A percentile compares a stretch with the other conserved stretches of the same genome.
Evolutionary conservation across 257 asterid species (phyloP).

Genomic region (Ehretia macrophylla): DNA sequence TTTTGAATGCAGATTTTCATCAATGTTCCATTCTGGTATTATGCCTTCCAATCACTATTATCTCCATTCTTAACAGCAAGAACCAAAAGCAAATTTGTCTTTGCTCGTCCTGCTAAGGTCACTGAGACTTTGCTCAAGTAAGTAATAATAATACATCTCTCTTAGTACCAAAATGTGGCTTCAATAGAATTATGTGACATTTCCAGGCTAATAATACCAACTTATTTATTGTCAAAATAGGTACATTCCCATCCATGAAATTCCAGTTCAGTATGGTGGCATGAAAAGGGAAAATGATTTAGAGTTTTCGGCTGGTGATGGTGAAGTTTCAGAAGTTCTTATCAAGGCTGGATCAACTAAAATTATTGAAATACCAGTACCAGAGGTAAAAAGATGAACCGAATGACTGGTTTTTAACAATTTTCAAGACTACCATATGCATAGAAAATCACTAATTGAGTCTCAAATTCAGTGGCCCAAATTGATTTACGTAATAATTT

Average conservation of each 20-base stretch:
- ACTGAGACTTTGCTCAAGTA: constrained; percentile 81
- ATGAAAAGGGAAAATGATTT: constrained; percentile 52
- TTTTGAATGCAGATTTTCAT: constrained; percentile 53
- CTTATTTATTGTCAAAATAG: constrained; percentile 21
- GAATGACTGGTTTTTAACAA: neutral
- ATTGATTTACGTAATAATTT: too few relatives aligned
- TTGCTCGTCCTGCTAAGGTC: constrained; percentile 70
- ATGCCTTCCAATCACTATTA: constrained; percentile 56
- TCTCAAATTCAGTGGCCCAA: too few relatives aligned
- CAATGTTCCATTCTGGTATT: constrained; percentile 83
- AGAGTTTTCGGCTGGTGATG: constrained; percentile 45
- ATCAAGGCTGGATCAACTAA: constrained; percentile 64
- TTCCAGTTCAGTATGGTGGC: constrained; percentile 72
- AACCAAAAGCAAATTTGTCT: constrained; percentile 72
- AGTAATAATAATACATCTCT: constrained; percentile 12
- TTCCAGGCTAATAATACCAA: neutral
- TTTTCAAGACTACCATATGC: neutral
- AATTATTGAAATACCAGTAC: constrained; percentile 57
- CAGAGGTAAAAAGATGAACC: constrained; percentile 39
- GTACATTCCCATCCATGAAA: constrained; percentile 66
- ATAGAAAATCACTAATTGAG: neutral
- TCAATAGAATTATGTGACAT: too few relatives aligned
- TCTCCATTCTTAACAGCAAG: constrained; percentile 77
- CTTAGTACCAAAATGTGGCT: too few relatives aligned
- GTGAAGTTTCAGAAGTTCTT: constrained; percentile 44